phyloP scores from a whole-genome alignment of 257 asterid species.

The Nemophila menziesii region DNA sequence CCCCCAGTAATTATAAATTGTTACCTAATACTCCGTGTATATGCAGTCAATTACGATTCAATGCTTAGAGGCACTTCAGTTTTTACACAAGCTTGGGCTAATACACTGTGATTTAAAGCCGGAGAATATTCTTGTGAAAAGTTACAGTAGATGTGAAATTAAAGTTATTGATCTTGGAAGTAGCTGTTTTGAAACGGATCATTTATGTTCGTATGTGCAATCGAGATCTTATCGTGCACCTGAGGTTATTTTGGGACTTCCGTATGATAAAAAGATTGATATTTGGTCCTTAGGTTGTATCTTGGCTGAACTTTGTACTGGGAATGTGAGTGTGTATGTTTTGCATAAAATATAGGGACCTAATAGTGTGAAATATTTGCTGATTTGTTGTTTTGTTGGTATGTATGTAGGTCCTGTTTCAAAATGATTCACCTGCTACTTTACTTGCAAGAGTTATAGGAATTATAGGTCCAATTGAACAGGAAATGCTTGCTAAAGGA shows the following conservation, averaged over 20 bases:
- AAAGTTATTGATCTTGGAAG: slow-evolving; percentile 97
- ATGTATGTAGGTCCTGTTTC: slow-evolving; percentile 71
- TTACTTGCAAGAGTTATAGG: slow-evolving; percentile 95
- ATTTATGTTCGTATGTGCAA: slow-evolving; percentile 96
- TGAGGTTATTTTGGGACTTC: slow-evolving; percentile 92
- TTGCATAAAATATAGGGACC: no score
- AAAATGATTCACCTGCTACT: slow-evolving; percentile 97
- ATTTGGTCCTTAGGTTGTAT: slow-evolving; percentile 99
- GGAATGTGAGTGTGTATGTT: slow-evolving; percentile 93
- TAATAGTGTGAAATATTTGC: not conserved
- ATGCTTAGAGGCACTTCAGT: slow-evolving; percentile 94
- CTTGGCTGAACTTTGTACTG: slow-evolving; percentile 95
- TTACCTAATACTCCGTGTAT: no score
- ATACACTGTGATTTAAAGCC: slow-evolving; percentile 99
- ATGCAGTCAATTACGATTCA: slow-evolving; percentile 91
- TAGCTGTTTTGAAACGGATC: slow-evolving; percentile 93
- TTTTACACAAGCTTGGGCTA: slow-evolving; percentile 88
- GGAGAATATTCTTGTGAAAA: slow-evolving; percentile 93
- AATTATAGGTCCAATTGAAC: slow-evolving; percentile 68
- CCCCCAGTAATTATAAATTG: slow-evolving; percentile 12
- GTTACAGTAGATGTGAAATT: slow-evolving; percentile 98
- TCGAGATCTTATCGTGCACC: slow-evolving; percentile 98
- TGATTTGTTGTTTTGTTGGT: not conserved
- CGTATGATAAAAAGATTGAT: slow-evolving; percentile 87
- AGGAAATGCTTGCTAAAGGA: slow-evolving; percentile 83